A percentile compares a stretch with the other conserved stretches of the same genome.
Conservation (phyloP, 2,329 filamentous ascomycete genomes). For the Xylaria multiplex region DNA sequence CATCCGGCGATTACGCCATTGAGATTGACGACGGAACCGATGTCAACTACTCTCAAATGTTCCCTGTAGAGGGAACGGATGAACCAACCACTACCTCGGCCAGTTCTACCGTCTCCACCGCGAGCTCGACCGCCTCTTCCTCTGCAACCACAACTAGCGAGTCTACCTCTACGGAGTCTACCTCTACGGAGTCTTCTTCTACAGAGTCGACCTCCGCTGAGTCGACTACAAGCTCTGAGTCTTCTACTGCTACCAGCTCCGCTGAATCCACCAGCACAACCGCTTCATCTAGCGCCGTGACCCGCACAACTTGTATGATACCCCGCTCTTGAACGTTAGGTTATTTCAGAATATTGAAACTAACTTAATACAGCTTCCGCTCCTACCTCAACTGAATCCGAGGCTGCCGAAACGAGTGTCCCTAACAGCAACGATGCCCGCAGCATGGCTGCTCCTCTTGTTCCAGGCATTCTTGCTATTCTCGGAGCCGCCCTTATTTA, state of each 20-base stretch:
- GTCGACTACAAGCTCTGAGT: slow-evolving; percentile 24
- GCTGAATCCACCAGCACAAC: slow-evolving; percentile 1
- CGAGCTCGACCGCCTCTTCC: not conserved
- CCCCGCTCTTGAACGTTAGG: not conserved
- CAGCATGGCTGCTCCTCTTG: slow-evolving; percentile 42
- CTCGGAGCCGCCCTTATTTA: slow-evolving; percentile 45
- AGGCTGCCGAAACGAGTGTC: slow-evolving; percentile 33
- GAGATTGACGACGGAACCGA: slow-evolving; percentile 54
- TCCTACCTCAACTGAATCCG: slow-evolving; percentile 31
- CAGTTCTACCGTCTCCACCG: not conserved
- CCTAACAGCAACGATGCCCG: slow-evolving; percentile 47
- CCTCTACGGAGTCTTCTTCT: slow-evolving; percentile 20
- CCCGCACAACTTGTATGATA: slow-evolving; percentile 31
- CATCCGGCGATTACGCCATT: slow-evolving; percentile 57
- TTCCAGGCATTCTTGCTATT: slow-evolving; percentile 44
- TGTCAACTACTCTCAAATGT: slow-evolving; percentile 58
- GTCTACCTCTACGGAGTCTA: slow-evolving; percentile 31
- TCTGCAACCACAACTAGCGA: slow-evolving; percentile 14
- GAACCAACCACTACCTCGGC: slow-evolving; percentile 23
- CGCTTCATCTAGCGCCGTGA: slow-evolving; percentile 10
- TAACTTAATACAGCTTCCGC: slow-evolving; percentile 36
- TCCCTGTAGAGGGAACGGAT: slow-evolving; percentile 48
- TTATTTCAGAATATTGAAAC: slow-evolving; percentile 6
- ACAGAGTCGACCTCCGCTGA: not conserved
- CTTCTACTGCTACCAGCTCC: slow-evolving; percentile 25